These are phyloP conservation scores for Babesia gibsoni DNA, from an alignment of 169 alveolate species.

Conservation along the genomic window DNA sequence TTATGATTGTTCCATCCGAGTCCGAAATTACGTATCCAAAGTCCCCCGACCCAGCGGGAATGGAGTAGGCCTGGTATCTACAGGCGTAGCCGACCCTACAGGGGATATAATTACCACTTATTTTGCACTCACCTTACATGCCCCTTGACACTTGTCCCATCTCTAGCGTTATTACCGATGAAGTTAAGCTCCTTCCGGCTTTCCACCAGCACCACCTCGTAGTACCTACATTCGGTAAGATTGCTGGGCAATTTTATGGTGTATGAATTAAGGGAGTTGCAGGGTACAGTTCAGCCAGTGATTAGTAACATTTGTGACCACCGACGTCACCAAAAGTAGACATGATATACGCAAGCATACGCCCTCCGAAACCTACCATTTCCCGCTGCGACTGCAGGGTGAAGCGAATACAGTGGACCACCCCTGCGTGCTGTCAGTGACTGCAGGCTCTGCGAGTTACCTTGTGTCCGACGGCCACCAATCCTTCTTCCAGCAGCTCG, in stretches of 20 bases:
- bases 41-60: slow-evolving; percentile 74
- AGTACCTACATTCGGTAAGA: slow-evolving; percentile 67
- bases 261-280: too few species aligned
- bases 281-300: too few species aligned
- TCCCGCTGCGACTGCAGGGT: slow-evolving; percentile 42
- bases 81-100: slow-evolving; percentile 85
- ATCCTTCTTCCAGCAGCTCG: slow-evolving; percentile 16
- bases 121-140: slow-evolving; percentile 40
- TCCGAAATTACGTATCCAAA: slow-evolving; percentile 68
- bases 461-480: slow-evolving; percentile 49
- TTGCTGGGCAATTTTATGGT: too few species aligned
- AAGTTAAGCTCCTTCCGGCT: slow-evolving; percentile 21
- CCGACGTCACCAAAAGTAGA: too few species aligned
- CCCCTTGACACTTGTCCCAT: slow-evolving; percentile 4
- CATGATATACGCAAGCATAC: too few species aligned
- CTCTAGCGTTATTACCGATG: slow-evolving; percentile 15
- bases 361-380: slow-evolving; percentile 12
- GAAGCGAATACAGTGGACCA: slow-evolving; percentile 53
- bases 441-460: not conserved
- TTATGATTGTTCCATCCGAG: slow-evolving; percentile 35
- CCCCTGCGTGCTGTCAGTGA: slow-evolving; percentile 7
- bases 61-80: slow-evolving; percentile 79
- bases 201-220: slow-evolving; percentile 48
- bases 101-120: slow-evolving; percentile 15
- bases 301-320: too few species aligned